Evolutionary conservation across 1,139 yeast genomes (phyloP).

Genomic region (Zygosaccharomyces sapae): DNA sequence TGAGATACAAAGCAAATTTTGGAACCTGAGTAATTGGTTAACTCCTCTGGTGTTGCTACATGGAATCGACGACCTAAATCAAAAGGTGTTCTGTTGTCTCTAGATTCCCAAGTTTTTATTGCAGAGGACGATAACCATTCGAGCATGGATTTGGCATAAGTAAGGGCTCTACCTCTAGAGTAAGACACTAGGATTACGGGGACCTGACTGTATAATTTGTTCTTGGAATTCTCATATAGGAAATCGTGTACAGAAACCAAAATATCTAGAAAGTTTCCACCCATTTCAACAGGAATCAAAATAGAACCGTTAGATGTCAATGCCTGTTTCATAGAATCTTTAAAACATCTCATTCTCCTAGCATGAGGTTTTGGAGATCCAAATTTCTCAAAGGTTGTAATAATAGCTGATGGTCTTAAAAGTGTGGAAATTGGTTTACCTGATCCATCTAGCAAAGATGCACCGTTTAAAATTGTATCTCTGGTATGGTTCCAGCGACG

Average conservation of each 20-base stretch:
- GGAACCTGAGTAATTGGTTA: slow-evolving; percentile 58
- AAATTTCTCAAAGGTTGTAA: slow-evolving; percentile 58
- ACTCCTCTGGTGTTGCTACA: slow-evolving; percentile 56
- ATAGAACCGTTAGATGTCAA: slow-evolving; percentile 60
- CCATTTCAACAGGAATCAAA: slow-evolving; percentile 76
- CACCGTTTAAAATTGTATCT: slow-evolving; percentile 77
- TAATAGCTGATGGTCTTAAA: slow-evolving; percentile 75
- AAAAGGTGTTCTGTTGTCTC: slow-evolving; percentile 59
- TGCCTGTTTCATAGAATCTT: slow-evolving; percentile 57
- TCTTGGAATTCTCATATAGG: slow-evolving; percentile 32
- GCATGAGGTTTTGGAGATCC: slow-evolving; percentile 67
- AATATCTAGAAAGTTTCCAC: slow-evolving; percentile 78
- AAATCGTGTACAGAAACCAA: slow-evolving; percentile 61
- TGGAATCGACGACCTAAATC: slow-evolving; percentile 58
- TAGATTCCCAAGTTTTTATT: slow-evolving; percentile 75
- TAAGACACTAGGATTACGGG: slow-evolving; percentile 75
- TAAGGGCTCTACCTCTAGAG: slow-evolving; percentile 72
- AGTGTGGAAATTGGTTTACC: slow-evolving; percentile 61
- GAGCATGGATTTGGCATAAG: slow-evolving; percentile 81
- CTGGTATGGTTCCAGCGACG: slow-evolving; percentile 94
- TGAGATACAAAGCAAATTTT: slow-evolving; percentile 82
- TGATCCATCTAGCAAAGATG: slow-evolving; percentile 55
- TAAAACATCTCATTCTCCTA: slow-evolving; percentile 60
- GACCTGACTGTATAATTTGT: slow-evolving; percentile 34
- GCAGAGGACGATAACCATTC: slow-evolving; percentile 92